Conservation (phyloP, 1,139 yeast genomes). For the Taiozyma sp. region DNA sequence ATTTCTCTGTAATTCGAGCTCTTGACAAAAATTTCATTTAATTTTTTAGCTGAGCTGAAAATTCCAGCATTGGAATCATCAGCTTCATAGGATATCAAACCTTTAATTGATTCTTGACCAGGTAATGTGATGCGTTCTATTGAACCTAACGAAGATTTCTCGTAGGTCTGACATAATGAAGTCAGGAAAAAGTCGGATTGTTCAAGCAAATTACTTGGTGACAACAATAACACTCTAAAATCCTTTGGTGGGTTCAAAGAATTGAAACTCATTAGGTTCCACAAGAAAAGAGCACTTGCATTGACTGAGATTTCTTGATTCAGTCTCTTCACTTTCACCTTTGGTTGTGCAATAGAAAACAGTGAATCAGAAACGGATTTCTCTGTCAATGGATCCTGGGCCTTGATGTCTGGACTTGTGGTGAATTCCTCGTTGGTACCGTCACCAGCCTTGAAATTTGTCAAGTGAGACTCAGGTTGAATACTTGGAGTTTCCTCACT, state of each 20-base stretch:
- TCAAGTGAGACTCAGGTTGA: slow-evolving; percentile 16
- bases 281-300: slow-evolving; percentile 36
- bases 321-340: slow-evolving; percentile 27
- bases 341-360: slow-evolving; percentile 30
- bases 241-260: slow-evolving; percentile 48
- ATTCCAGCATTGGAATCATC: neutral
- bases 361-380: slow-evolving; percentile 9
- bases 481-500: neutral
- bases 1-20: slow-evolving; percentile 14
- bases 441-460: slow-evolving; percentile 12
- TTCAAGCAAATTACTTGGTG: slow-evolving; percentile 27
- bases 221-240: slow-evolving; percentile 48
- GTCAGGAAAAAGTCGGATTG: slow-evolving; percentile 34
- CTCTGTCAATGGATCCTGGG: neutral
- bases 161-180: slow-evolving; percentile 38
- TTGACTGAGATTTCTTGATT: slow-evolving; percentile 29
- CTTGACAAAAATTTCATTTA: slow-evolving; percentile 4
- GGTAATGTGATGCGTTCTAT: slow-evolving; percentile 9
- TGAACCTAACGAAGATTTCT: slow-evolving; percentile 45
- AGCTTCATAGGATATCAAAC: neutral
- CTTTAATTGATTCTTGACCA: neutral
- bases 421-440: neutral
- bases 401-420: neutral
- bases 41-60: neutral
- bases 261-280: slow-evolving; percentile 53